Evolutionary conservation across 176 grass and related monocot species (phyloP).

Genomic region (Microstegium vimineum): DNA sequence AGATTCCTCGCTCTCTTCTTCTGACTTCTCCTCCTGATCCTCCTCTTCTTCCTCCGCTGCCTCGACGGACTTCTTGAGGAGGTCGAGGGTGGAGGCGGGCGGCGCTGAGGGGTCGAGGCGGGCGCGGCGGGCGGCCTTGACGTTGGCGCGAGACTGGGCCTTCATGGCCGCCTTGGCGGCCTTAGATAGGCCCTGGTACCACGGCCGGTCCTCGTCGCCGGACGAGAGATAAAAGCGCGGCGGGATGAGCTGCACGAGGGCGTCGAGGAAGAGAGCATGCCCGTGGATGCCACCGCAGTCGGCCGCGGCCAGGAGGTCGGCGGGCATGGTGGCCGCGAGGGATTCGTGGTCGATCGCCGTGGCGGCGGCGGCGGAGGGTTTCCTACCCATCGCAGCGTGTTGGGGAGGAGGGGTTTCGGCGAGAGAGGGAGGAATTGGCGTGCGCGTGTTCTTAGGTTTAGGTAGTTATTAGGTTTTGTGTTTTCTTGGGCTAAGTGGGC

Average conservation of each 20-base stretch:
- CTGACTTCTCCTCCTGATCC: slow-evolving; percentile 9
- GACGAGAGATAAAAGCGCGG: slow-evolving; percentile 65
- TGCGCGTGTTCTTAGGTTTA: not conserved
- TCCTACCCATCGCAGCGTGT: slow-evolving; percentile 32
- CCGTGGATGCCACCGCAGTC: slow-evolving; percentile 20
- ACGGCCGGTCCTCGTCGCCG: slow-evolving; percentile 64
- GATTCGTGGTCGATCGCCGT: not conserved
- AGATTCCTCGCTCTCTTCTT: slow-evolving; percentile 17
- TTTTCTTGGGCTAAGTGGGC: slow-evolving; percentile 3
- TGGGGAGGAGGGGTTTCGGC: slow-evolving; percentile 21
- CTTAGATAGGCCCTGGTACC: slow-evolving; percentile 81
- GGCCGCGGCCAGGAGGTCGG: slow-evolving; percentile 32
- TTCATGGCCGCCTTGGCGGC: slow-evolving; percentile 60
- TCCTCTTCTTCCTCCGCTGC: slow-evolving; percentile 22
- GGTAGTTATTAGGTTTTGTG: not conserved
- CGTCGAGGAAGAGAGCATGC: slow-evolving; percentile 74
- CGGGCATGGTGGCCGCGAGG: slow-evolving; percentile 13
- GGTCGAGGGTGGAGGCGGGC: slow-evolving; percentile 62
- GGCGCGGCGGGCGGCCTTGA: slow-evolving; percentile 59
- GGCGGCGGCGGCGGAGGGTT: slow-evolving; percentile 24
- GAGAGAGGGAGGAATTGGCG: not conserved
- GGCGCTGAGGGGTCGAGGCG: slow-evolving; percentile 56
- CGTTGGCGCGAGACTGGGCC: slow-evolving; percentile 64
- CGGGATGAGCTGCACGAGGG: slow-evolving; percentile 79
- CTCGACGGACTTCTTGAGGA: slow-evolving; percentile 58